Conservation (phyloP, 345 rosid species). For the Corymbia maculata region DNA sequence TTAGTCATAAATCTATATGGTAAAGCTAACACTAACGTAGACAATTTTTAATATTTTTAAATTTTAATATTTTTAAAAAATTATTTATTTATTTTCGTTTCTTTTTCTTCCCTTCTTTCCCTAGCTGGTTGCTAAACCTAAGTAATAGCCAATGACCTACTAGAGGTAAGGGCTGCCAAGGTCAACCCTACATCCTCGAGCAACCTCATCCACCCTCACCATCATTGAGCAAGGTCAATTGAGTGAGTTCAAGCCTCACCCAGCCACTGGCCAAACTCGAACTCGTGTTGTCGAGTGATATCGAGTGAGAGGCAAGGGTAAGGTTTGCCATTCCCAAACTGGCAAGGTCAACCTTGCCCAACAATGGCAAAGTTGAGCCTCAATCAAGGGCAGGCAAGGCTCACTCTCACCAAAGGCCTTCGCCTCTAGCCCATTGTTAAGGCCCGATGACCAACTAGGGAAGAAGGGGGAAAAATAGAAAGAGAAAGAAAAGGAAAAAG, state of each 20-base stretch:
- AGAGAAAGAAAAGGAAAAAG: not conserved
- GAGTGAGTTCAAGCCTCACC: not conserved
- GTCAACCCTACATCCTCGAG: too few species aligned
- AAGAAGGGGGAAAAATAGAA: not conserved
- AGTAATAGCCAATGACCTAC: not conserved
- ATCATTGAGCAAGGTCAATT: not conserved
- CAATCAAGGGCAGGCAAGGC: too few species aligned
- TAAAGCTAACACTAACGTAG: too few species aligned
- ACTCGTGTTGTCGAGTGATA: not conserved
- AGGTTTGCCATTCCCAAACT: rapidly evolving
- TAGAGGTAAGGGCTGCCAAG: not conserved
- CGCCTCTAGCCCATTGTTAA: too few species aligned
- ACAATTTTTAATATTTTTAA: too few species aligned
- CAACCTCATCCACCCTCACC: not conserved
- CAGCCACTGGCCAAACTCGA: not conserved
- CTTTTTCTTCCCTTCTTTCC: not conserved
- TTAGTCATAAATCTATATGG: not conserved
- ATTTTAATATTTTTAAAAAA: too few species aligned
- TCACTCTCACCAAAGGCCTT: too few species aligned
- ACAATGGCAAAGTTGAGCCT: not conserved
- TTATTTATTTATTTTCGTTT: too few species aligned
- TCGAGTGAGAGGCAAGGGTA: not conserved
- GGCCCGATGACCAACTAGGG: not conserved
- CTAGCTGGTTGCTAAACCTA: rapidly evolving
- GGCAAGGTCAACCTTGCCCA: not conserved